Percentiles rank a stretch among this genome's conserved stretches.
Conservation (phyloP, 2,329 filamentous ascomycete species). For the Metarhizium album region DNA sequence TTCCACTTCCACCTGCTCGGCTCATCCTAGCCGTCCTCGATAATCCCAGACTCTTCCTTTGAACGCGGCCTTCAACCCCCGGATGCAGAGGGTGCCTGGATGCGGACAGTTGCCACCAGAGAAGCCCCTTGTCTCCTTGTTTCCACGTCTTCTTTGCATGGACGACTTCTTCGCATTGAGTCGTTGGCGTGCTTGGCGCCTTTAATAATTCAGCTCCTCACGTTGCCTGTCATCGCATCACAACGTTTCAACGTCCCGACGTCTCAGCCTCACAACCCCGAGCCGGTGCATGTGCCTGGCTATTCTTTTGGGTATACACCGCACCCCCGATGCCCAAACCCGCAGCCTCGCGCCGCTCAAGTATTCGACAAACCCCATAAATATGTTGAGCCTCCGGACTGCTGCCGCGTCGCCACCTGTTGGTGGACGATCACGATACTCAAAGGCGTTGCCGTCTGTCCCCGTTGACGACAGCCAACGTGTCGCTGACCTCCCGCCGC, state of each 20-base stretch:
- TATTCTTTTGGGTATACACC: background rate
- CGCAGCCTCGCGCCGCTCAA: background rate
- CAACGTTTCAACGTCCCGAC: too few relatives aligned
- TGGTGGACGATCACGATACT: slow-evolving; percentile 42
- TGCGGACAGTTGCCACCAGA: too few relatives aligned
- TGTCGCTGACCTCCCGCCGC: slow-evolving; percentile 9
- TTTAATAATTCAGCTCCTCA: background rate
- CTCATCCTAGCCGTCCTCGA: too few relatives aligned
- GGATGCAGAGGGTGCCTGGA: background rate
- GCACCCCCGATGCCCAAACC: background rate
- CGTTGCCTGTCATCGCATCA: too few relatives aligned
- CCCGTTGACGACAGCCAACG: background rate
- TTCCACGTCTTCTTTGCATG: too few relatives aligned
- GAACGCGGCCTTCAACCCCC: background rate
- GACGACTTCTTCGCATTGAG: too few relatives aligned
- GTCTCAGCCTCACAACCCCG: background rate
- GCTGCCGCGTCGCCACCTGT: slow-evolving; percentile 1
- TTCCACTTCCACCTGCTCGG: background rate
- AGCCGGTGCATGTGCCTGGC: background rate
- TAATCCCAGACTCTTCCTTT: background rate
- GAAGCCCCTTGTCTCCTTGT: background rate
- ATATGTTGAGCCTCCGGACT: slow-evolving; percentile 5
- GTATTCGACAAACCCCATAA: background rate
- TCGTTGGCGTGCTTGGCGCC: background rate
- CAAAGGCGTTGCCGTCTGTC: slow-evolving; percentile 42